Conservation (phyloP, 306 rosid genomes). For the Cucurbita maxima region DNA sequence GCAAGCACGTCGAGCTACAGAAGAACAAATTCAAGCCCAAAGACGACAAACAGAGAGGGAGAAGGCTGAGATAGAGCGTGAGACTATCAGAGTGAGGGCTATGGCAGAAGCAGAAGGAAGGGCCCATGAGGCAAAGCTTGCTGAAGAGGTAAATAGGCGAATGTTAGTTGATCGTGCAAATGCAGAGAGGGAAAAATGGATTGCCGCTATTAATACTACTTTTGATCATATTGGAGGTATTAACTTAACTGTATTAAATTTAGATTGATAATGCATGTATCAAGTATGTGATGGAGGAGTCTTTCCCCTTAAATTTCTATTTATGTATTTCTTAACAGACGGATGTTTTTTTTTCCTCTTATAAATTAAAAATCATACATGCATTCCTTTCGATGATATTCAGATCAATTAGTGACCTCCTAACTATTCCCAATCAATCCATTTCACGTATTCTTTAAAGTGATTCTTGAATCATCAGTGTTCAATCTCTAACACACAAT, state of each 20-base stretch:
- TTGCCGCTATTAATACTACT: conserved; percentile 88
- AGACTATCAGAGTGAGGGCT: conserved; percentile 75
- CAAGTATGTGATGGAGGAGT: background rate
- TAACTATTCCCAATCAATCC: background rate
- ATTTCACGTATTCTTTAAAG: background rate
- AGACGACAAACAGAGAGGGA: conserved; percentile 82
- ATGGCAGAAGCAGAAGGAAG: conserved; percentile 95
- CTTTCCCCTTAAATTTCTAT: background rate
- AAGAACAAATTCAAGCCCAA: conserved; percentile 89
- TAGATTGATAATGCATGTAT: background rate
- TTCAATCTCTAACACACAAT: background rate
- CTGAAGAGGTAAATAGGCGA: conserved; percentile 84
- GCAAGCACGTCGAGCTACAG: conserved; percentile 84
- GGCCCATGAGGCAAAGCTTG: conserved; percentile 77
- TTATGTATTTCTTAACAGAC: background rate
- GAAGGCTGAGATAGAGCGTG: conserved; percentile 90
- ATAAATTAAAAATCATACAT: background rate
- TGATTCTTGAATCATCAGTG: background rate
- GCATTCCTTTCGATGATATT: background rate
- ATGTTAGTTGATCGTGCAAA: conserved; percentile 66
- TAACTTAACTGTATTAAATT: background rate
- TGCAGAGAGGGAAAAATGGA: conserved; percentile 92
- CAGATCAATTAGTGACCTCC: background rate
- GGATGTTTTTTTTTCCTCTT: background rate
- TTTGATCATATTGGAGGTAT: conserved; percentile 98